A percentile compares a stretch with the other conserved stretches of the same genome.
These are phyloP conservation scores for Leishmania lainsoni DNA, from an alignment of 208 protist genomes.

Conservation along the genomic window DNA sequence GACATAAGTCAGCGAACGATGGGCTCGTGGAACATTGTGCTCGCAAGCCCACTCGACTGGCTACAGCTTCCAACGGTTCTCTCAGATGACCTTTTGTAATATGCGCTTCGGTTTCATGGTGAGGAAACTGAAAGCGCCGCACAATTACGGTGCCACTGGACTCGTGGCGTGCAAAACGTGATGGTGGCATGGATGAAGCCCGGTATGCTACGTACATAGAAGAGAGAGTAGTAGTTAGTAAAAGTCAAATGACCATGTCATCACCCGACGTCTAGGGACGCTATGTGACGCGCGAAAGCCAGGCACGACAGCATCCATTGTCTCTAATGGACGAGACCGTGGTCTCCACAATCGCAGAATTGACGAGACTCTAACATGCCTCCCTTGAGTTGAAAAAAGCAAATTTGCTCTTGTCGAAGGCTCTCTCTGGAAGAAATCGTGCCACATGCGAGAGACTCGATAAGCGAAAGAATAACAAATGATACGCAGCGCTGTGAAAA, in stretches of 20 bases:
- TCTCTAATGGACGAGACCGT: background rate
- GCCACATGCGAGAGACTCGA: background rate
- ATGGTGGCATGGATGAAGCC: conserved; percentile 21
- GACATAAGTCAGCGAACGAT: conserved; percentile 12
- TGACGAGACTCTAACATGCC: background rate
- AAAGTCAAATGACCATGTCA: background rate
- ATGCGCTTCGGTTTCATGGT: conserved; percentile 46
- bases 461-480: background rate
- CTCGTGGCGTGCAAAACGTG: conserved; percentile 33
- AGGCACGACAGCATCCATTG: background rate
- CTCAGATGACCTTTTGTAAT: conserved; percentile 61
- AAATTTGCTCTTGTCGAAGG: background rate
- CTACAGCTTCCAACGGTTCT: conserved; percentile 52
- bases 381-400: too few relatives aligned
- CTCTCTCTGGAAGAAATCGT: background rate
- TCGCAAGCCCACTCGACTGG: conserved; percentile 45
- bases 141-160: conserved; percentile 59
- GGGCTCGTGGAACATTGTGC: background rate
- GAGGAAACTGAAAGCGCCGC: conserved; percentile 44
- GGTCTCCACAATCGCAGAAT: background rate
- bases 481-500: background rate
- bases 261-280: background rate
- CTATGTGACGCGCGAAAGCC: background rate
- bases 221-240: conserved; percentile 1
- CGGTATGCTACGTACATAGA: background rate